Percentiles rank a stretch among this genome's conserved stretches.
Evolutionary conservation across 164 flowering plant genomes (phyloP).

Genomic region (Nymphaea colorata): DNA sequence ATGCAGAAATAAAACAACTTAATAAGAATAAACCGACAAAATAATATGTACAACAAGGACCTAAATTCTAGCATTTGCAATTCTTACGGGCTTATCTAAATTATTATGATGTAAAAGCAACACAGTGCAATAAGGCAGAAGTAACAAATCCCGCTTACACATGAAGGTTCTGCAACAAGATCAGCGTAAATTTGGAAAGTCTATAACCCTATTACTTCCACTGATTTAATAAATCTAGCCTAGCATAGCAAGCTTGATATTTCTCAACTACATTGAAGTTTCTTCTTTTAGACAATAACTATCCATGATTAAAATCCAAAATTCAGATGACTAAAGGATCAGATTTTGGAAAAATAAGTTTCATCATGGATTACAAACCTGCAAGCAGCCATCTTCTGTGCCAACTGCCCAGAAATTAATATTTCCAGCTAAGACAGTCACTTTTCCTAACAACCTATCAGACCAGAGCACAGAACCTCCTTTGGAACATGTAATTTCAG

Average conservation of each 20-base stretch:
- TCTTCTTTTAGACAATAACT: too few relatives aligned
- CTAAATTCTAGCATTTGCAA: not conserved
- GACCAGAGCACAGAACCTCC: conserved; percentile 75
- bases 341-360: not conserved
- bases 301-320: not conserved
- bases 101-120: not conserved
- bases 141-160: not conserved
- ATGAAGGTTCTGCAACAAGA: not conserved
- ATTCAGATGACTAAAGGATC: not conserved
- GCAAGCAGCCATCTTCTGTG: conserved; percentile 90
- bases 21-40: not conserved
- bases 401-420: conserved; percentile 98
- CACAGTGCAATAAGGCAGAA: not conserved
- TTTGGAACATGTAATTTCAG: conserved; percentile 65
- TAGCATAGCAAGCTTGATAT: not conserved
- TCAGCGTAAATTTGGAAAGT: not conserved
- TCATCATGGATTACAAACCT: conserved; percentile 28
- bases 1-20: not conserved
- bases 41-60: too few relatives aligned
- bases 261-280: not conserved
- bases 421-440: conserved; percentile 93
- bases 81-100: not conserved
- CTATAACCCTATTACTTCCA: not conserved
- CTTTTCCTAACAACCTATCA: conserved; percentile 76
- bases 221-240: not conserved